These are phyloP conservation scores for Neotropicomus parvogracilis DNA, from an alignment of 1,284 basidiomycete species.

Conservation along the genomic window DNA sequence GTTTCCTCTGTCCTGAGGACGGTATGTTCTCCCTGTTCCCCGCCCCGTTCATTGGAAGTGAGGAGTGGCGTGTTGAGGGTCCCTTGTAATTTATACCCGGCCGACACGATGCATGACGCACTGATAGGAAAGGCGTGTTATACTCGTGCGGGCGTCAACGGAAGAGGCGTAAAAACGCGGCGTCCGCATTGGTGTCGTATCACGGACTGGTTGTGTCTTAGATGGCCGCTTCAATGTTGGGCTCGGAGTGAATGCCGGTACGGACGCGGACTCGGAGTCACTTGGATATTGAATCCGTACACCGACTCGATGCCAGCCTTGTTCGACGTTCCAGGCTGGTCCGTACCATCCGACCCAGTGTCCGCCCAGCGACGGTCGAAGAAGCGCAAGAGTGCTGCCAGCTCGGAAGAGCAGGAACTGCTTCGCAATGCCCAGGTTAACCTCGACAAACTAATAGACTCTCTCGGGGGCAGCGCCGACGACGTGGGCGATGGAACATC, in stretches of 20 bases:
- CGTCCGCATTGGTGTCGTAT: conserved; percentile 20
- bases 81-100: conserved; percentile 31
- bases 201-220: background rate
- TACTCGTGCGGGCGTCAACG: conserved; percentile 3
- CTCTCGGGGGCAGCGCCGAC: conserved; percentile 41
- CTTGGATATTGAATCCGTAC: conserved; percentile 4
- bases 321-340: conserved; percentile 76
- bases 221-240: background rate
- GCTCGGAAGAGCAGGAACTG: conserved; percentile 40
- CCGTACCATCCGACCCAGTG: conserved; percentile 47
- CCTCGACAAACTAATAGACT: conserved; percentile 74
- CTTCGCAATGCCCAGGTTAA: conserved; percentile 57
- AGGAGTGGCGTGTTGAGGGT: no score
- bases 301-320: conserved; percentile 39
- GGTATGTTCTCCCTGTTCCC: background rate
- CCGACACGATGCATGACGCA: conserved; percentile 15
- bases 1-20: conserved; percentile 13
- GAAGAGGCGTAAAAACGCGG: conserved; percentile 20
- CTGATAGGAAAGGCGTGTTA: conserved; percentile 20
- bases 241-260: background rate
- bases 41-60: conserved; percentile 17
- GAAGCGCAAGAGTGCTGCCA: conserved; percentile 66
- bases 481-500: conserved; percentile 6
- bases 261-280: no score
- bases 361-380: conserved; percentile 38